Percentiles rank a stretch among this genome's conserved stretches.
Conservation (phyloP, 2,329 filamentous ascomycete species). For the Blastomyces percursus region DNA sequence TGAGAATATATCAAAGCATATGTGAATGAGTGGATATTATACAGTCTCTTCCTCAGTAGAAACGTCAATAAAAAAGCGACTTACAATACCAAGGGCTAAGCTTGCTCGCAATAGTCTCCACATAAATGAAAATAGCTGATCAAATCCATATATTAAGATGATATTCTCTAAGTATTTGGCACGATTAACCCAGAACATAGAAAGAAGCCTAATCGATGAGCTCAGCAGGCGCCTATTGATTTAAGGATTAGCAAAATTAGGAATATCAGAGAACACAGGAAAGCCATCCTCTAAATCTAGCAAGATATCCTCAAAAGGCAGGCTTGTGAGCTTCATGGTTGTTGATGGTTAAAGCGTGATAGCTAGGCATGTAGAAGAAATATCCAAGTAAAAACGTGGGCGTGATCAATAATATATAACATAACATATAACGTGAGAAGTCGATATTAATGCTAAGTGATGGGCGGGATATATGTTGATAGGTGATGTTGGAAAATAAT, state of each 20-base stretch:
- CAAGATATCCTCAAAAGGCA: not conserved
- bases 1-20: not conserved
- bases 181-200: not conserved
- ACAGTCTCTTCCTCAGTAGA: not conserved
- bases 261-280: not conserved
- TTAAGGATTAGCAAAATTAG: not conserved
- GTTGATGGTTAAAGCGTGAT: not conserved
- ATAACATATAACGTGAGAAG: not conserved
- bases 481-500: not conserved
- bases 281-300: not conserved
- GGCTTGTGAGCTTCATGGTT: not conserved
- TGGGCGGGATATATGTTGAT: no score
- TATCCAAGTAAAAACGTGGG: not conserved
- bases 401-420: not conserved
- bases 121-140: not conserved
- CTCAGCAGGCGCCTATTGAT: not conserved
- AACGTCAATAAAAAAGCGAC: not conserved
- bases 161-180: not conserved
- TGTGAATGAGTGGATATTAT: not conserved
- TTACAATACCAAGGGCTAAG: not conserved
- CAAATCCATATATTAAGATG: not conserved
- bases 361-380: not conserved
- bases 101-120: not conserved
- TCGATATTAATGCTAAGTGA: not conserved
- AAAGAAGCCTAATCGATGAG: not conserved